Base-by-base conservation (phyloP, 2,329 filamentous ascomycete genomes). In the Fusarium papillatum region DNA sequence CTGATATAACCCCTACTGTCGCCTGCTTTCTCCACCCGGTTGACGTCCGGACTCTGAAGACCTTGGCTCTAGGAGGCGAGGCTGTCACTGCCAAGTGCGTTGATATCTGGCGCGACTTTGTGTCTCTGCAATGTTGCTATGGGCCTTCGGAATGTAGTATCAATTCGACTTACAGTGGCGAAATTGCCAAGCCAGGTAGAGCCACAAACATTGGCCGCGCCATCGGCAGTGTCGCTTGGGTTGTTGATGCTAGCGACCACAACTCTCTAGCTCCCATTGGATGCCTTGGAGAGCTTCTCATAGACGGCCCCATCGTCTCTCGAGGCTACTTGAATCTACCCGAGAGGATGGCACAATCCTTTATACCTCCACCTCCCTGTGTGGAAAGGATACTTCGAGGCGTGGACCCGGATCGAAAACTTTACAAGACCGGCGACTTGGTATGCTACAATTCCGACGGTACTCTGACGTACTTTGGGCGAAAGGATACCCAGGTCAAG, bases 401-500 rank as follows among this genome's bases (percentile, higher is more conserved):
- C 1, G 26, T 2, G 0, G 1, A 36, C 1, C 4, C 16, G 5
- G 72, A 61, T 5, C 60, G 13, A 55, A 78, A 65, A 14, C 68
- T 86, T 2, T 90, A 88, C 76, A 86, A 85, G 59, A 89, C 88
- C 0, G 88, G 88, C 3, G 88, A 90, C 70, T 79, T 90, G 5
- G 88, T 82, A 4, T 80, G 80, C 39, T 88, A 87, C 34, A 80
- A 85, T 34, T 78, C 80, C 0, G 84, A 88, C 55, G 86, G 86
- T 1, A 81, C 80, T 4, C 78, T 90, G 7, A 78, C 83, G 0
- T 89, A 86, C 55, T 72, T 89, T 26, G 90, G 89, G 24, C 83
- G 91, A 4, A 90, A 90, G 69, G 90, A 93, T 72, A 86, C 85
- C 0, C 90, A 92, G 76, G 86, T 92, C 41, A 93, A 93, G 80